Base-by-base conservation (phyloP, 768 basidiomycete genomes). In the Kwoniella sp. region DNA sequence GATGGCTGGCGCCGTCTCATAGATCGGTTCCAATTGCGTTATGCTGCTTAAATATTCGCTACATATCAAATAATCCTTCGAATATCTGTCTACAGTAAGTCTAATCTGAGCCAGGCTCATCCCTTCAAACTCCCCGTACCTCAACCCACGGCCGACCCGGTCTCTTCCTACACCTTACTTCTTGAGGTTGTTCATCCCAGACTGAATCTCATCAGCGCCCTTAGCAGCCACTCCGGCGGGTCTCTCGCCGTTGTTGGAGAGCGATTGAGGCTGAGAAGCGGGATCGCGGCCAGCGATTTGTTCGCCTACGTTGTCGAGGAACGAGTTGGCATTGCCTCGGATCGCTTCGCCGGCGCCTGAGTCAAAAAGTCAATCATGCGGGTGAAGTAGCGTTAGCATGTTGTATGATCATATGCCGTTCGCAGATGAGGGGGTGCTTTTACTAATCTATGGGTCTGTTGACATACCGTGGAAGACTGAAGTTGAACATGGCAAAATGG, bases 281-380 rank as follows among this genome's bases (percentile, higher is more conserved):
- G 46, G 30, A 26, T 54, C 62, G 44, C 62, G 30, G 36, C 62
- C 62, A 19, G 62, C 62, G 27, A 64, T 44, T 53, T 64, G 62
- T 50, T 71, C 70, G 19, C 73, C 73, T 50, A 67, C 55, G 36
- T 64, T 54, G 54, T 74, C 73, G 26, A 72, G 48, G 37, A 70
- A 67, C 6, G 68, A 55, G 62, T 74, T 74, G 60, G 70, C 65
- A 50, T 69, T 70, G 26, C 73, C 73, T 37, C 70, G 53, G 52
- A 74, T 58, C 27, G 58, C 68, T 65, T 74, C 73, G 22, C 73
- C 73, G 10, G 70, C 64, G 36, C 73, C 73, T 67, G 17, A 15
- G 17, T 52, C 2, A 40, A 36, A 29, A 6, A 33, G 33, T 13
- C 33, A 33, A 33, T 5, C 33, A 5, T 13, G 33, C 33, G 29